Evolutionary conservation across 177 flowering plant genomes (phyloP), one percentile per base, ranked within the genome.

Genomic region (Vitis hybrid): DNA sequence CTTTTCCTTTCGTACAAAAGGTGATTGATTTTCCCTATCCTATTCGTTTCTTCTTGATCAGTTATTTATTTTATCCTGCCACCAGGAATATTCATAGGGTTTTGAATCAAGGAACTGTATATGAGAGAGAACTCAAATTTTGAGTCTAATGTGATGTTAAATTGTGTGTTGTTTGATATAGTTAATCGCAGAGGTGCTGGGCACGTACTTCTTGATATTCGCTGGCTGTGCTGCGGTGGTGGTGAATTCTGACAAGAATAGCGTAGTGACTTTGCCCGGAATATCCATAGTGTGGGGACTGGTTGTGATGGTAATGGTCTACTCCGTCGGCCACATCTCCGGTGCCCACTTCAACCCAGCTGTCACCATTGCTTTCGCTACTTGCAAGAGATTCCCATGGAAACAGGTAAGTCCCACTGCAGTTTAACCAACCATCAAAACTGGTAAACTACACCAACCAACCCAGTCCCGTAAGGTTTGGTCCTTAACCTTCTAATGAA

Each of bases 261-360:
- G 80, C 66, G 71, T 80, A 21, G 81, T 92, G 32, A 79, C 91
- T 1, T 76, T 78, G 41, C 97, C 95, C 0, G 97, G 97, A 11
- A 82, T 90, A n/a, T 64, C 94, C 6, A 71, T 90, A 1, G 82
- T 77, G 15, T 94, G 95, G 94, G 98, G 98, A 1, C 72, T 89
- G 11, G 87, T 74, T 11, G 91, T 91, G 62, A 87, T 85, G 94
- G 91, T 87, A 27, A 76, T 94, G 92, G 83, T 90, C 20, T 91
- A 92, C 79, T 76, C 97, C 1, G 80, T 87, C 24, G 97, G 97
- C 10, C 97, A 94, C 65, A 87, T 94, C 74, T 92, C 98, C 24
- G 97, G 98, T 18, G 95, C 98, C 6, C 98, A 93, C 71, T 88
- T 93, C 59, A 91, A 93, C 67, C 98, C 98, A 0, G 91, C 97